phyloP scores from a whole-genome alignment of 257 asterid genomes.

The Jaltomata sinuosa region DNA sequence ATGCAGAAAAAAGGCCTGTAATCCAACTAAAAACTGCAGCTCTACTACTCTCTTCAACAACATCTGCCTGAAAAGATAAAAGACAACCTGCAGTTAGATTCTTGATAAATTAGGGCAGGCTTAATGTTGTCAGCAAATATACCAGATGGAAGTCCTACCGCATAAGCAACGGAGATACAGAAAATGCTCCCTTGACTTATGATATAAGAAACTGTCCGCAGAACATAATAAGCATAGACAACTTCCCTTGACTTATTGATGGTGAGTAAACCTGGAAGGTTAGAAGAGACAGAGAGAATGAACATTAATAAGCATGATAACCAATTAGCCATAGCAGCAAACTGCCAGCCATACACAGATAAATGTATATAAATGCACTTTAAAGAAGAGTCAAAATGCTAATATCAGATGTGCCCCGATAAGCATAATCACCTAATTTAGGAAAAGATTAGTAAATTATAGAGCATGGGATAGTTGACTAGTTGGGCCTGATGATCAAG shows the following conservation, averaged over 20 bases:
- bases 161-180: slow-evolving; percentile 84
- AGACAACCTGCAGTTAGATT: neutral
- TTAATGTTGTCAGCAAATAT: neutral
- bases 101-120: neutral
- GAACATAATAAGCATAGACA: slow-evolving; percentile 68
- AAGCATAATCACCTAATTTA: neutral
- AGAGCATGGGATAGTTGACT: neutral
- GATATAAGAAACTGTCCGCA: slow-evolving; percentile 63
- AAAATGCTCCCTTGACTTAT: slow-evolving; percentile 94
- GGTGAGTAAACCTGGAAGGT: slow-evolving; percentile 70
- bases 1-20: slow-evolving; percentile 82
- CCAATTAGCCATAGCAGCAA: neutral
- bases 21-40: slow-evolving; percentile 86
- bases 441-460: neutral
- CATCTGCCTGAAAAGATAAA: slow-evolving; percentile 71
- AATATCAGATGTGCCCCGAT: neutral
- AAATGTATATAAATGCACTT: neutral
- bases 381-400: neutral
- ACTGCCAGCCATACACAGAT: neutral
- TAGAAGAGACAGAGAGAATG: neutral
- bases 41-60: slow-evolving; percentile 47
- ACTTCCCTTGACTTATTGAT: slow-evolving; percentile 57
- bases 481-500: neutral
- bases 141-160: slow-evolving; percentile 39
- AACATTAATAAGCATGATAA: neutral